Conservation (phyloP, 768 basidiomycete species). For the Podaxis sp. region DNA sequence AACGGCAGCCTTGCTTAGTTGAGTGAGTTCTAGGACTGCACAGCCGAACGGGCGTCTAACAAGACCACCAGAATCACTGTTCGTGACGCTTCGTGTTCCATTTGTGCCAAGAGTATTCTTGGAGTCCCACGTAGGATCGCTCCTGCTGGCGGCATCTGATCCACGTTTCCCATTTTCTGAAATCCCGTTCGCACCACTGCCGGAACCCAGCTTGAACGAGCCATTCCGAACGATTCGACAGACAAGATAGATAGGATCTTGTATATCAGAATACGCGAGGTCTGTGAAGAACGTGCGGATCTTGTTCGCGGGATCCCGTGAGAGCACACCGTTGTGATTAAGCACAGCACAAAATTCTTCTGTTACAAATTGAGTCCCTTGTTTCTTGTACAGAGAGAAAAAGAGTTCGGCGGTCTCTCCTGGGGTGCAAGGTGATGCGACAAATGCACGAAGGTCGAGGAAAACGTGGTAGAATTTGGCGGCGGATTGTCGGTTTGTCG, state of each 20-base stretch:
- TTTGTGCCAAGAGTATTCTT: slow-evolving; percentile 24
- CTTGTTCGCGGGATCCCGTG: slow-evolving; percentile 72
- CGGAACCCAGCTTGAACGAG: slow-evolving; percentile 70
- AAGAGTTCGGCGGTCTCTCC: slow-evolving; percentile 93
- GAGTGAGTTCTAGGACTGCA: slow-evolving; percentile 84
- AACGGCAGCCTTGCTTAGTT: slow-evolving; percentile 63
- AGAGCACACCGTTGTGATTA: slow-evolving; percentile 87
- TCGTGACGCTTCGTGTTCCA: slow-evolving; percentile 6
- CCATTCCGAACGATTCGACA: slow-evolving; percentile 91
- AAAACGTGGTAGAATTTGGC: slow-evolving; percentile 88
- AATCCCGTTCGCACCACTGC: slow-evolving; percentile 35
- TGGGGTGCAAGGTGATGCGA: slow-evolving; percentile 85
- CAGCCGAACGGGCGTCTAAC: slow-evolving; percentile 95
- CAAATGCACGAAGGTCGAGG: slow-evolving; percentile 89
- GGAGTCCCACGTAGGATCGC: slow-evolving; percentile 28
- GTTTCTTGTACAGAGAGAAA: slow-evolving; percentile 90
- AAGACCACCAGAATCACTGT: slow-evolving; percentile 32
- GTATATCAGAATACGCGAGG: slow-evolving; percentile 81
- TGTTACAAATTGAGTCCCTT: slow-evolving; percentile 82
- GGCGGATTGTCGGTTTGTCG: slow-evolving; percentile 37
- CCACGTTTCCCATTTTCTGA: slow-evolving; percentile 50
- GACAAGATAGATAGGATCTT: slow-evolving; percentile 85
- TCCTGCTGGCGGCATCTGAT: slow-evolving; percentile 50
- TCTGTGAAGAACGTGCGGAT: slow-evolving; percentile 90
- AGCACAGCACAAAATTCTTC: slow-evolving; percentile 91